Evolutionary conservation across 2,329 filamentous ascomycete species (phyloP).

Genomic region (Stagonosporopsis rhizophila): DNA sequence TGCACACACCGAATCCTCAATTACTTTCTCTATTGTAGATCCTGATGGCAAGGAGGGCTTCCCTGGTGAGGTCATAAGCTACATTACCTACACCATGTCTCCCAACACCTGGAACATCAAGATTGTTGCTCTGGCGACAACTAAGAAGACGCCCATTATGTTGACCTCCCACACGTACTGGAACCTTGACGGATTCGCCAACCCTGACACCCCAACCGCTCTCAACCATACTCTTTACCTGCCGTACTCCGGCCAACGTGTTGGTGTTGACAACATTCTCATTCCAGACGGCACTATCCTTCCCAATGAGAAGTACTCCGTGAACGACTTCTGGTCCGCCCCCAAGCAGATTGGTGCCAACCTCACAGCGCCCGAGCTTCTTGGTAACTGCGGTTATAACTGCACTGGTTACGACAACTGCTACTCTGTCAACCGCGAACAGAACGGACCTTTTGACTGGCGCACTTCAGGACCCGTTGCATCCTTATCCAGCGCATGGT

Average conservation of each 20-base stretch:
- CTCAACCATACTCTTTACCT: constrained; percentile 77
- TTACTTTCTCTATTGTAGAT: constrained; percentile 79
- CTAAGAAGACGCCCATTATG: constrained; percentile 83
- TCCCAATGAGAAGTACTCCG: constrained; percentile 69
- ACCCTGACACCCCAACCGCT: constrained; percentile 69
- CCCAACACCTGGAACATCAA: constrained; percentile 74
- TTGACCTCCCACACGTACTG: constrained; percentile 78
- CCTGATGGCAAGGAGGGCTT: constrained; percentile 77
- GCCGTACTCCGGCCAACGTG: constrained; percentile 74
- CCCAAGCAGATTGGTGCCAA: constrained; percentile 81
- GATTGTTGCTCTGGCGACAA: constrained; percentile 74
- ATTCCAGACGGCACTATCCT: constrained; percentile 66
- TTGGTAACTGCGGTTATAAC: constrained; percentile 77
- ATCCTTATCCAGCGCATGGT: constrained; percentile 73
- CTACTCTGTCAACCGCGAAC: constrained; percentile 70
- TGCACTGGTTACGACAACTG: constrained; percentile 88
- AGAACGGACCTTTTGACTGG: constrained; percentile 69
- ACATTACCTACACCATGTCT: constrained; percentile 75
- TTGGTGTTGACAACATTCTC: constrained; percentile 66
- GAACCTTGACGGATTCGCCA: constrained; percentile 82
- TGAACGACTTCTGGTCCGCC: constrained; percentile 82
- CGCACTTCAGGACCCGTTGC: constrained; percentile 65
- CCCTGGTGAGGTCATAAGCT: constrained; percentile 76
- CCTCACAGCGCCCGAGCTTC: constrained; percentile 66
- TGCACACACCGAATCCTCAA: constrained; percentile 69